Conservation (phyloP, 2,329 filamentous ascomycete genomes). For the Lasiodiplodia sp. region DNA sequence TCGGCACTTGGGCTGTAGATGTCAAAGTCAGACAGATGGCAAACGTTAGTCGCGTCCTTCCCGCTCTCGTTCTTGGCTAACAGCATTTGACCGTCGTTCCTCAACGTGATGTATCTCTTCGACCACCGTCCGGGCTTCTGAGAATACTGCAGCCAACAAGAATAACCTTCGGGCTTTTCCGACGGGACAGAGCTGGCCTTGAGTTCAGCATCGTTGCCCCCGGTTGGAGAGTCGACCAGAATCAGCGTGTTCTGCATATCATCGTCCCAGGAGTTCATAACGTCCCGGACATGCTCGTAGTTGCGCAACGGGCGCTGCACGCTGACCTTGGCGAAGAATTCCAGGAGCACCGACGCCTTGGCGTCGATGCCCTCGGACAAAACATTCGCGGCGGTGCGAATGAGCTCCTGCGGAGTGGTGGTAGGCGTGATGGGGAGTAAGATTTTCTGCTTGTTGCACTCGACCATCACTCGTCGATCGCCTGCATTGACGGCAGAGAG, state of each 20-base stretch:
- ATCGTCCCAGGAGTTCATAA: conserved; percentile 91
- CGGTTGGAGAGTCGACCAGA: conserved; percentile 66
- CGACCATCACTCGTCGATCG: conserved; percentile 75
- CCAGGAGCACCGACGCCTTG: conserved; percentile 73
- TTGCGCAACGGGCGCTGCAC: conserved; percentile 82
- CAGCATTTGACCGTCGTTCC: conserved; percentile 73
- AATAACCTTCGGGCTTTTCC: conserved; percentile 69
- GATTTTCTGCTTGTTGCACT: conserved; percentile 73
- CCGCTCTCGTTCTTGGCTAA: conserved; percentile 73
- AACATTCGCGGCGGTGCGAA: conserved; percentile 69
- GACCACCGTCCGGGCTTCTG: conserved; percentile 86
- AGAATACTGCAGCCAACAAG: conserved; percentile 79
- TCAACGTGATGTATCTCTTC: conserved; percentile 80
- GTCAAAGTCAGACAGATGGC: conserved; percentile 90
- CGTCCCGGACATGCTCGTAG: conserved; percentile 85
- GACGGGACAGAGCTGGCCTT: conserved; percentile 69
- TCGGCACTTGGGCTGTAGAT: conserved; percentile 79
- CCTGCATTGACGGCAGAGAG: conserved; percentile 81
- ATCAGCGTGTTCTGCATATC: conserved; percentile 79
- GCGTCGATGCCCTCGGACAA: conserved; percentile 71
- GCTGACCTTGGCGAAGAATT: conserved; percentile 77
- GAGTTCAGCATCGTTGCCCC: conserved; percentile 63
- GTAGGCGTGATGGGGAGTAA: conserved; percentile 75
- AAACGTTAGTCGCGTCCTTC: conserved; percentile 75
- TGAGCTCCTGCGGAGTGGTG: conserved; percentile 77